These are phyloP conservation scores for Xylaria acuta DNA, from an alignment of 495 filamentous ascomycete genomes.

Conservation along the genomic window DNA sequence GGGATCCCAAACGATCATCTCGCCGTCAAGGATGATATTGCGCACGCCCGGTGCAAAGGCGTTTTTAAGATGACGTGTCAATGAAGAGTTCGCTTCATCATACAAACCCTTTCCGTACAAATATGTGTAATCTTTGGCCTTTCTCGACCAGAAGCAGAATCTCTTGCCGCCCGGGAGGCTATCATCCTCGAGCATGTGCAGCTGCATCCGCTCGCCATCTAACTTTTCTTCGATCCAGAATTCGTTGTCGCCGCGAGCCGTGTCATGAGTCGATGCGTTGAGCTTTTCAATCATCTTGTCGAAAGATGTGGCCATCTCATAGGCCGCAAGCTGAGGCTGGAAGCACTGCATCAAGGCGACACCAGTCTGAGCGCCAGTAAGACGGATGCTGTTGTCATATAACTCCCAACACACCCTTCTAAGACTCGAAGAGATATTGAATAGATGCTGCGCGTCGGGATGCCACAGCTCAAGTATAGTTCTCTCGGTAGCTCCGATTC, in stretches of 20 bases:
- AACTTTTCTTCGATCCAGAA: slow-evolving; percentile 99
- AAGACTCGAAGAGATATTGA: slow-evolving; percentile 89
- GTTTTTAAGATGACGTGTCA: slow-evolving; percentile 79
- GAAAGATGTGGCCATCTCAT: slow-evolving; percentile 83
- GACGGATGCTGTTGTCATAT: slow-evolving; percentile 72
- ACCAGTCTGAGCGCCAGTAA: slow-evolving; percentile 76
- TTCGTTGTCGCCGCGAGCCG: slow-evolving; percentile 69
- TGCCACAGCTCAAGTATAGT: slow-evolving; percentile 93
- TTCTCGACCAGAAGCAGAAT: slow-evolving; percentile 93
- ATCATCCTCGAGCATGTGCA: slow-evolving; percentile 85
- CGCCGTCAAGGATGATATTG: slow-evolving; percentile 90
- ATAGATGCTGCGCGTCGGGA: slow-evolving; percentile 87
- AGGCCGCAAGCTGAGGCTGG: slow-evolving; percentile 95
- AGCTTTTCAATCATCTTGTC: slow-evolving; percentile 81
- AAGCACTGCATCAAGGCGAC: slow-evolving; percentile 93
- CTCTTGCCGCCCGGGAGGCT: slow-evolving; percentile 68
- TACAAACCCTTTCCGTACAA: slow-evolving; percentile 80
- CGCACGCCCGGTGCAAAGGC: slow-evolving; percentile 81
- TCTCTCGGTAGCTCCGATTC: slow-evolving; percentile 94
- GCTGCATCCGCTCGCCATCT: slow-evolving; percentile 95
- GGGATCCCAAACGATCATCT: slow-evolving; percentile 99
- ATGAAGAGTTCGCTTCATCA: slow-evolving; percentile 73
- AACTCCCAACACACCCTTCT: slow-evolving; percentile 96
- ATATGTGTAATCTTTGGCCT: slow-evolving; percentile 96
- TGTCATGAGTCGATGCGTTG: slow-evolving; percentile 45